Percentiles rank a stretch among this genome's conserved stretches.
phyloP scores from a whole-genome alignment of 768 basidiomycete species.

The Hygrophoropsis aurantiaca region DNA sequence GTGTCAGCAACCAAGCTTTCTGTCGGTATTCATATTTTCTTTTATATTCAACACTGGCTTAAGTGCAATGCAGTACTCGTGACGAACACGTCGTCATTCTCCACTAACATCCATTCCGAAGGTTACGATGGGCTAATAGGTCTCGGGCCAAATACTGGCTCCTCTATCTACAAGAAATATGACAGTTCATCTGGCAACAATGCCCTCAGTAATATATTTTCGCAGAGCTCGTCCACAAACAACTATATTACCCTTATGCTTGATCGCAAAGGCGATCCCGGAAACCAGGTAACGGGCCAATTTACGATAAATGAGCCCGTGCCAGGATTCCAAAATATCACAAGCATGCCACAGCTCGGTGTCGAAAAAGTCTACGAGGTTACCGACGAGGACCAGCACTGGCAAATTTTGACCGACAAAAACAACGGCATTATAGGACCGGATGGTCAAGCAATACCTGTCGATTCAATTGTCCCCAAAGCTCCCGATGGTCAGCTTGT shows the following conservation, averaged over 20 bases:
- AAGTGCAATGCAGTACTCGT: constrained; percentile 52
- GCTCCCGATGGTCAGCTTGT: constrained; percentile 65
- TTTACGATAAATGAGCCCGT: constrained; percentile 68
- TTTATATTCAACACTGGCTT: background rate
- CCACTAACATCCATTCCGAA: constrained; percentile 55
- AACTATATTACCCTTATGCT: constrained; percentile 68
- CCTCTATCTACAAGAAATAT: constrained; percentile 59
- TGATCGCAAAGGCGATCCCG: constrained; percentile 55
- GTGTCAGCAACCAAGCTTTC: constrained; percentile 65
- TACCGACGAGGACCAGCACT: constrained; percentile 72
- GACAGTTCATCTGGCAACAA: constrained; percentile 51
- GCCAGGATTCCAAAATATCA: constrained; percentile 60
- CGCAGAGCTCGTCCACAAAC: constrained; percentile 53
- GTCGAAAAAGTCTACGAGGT: constrained; percentile 64
- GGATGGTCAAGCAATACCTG: constrained; percentile 60
- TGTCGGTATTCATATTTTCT: constrained; percentile 38
- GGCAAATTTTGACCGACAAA: constrained; percentile 72
- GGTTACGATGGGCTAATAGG: constrained; percentile 75
- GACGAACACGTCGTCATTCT: constrained; percentile 60
- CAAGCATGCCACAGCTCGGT: constrained; percentile 60
- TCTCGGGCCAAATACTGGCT: constrained; percentile 75
- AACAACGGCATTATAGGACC: constrained; percentile 71
- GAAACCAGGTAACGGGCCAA: constrained; percentile 52
- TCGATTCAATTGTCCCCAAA: constrained; percentile 66
- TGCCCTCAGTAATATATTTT: constrained; percentile 65